phyloP scores from a whole-genome alignment of 495 filamentous ascomycete genomes.

The Talaromyces stipitatus region DNA sequence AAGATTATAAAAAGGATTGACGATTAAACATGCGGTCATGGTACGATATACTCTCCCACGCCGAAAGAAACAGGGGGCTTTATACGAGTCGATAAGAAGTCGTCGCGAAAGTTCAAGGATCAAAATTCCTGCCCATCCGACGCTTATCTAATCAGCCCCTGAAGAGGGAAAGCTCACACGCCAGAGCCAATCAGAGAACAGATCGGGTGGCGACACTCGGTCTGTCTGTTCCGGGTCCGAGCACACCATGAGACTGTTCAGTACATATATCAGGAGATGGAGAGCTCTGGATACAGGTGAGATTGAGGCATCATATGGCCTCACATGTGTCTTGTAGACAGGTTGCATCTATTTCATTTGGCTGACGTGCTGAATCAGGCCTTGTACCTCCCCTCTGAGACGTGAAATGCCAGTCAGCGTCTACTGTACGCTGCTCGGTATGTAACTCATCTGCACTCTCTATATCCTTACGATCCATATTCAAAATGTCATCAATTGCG shows the following conservation, averaged over 20 bases:
- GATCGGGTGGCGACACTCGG: neutral
- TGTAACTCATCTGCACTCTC: neutral
- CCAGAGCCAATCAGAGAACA: neutral
- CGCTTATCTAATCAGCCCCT: conserved; percentile 3
- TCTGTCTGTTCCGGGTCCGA: neutral
- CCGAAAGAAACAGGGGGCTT: neutral
- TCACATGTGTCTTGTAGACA: no score
- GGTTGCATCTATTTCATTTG: neutral
- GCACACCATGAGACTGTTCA: neutral
- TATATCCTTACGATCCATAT: neutral
- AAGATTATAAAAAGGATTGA: neutral
- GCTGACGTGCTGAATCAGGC: neutral
- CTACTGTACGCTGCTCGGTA: neutral
- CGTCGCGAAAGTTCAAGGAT: neutral
- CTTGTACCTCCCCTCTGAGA: neutral
- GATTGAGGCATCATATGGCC: no score
- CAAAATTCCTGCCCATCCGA: neutral
- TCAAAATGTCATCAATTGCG: neutral
- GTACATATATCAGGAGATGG: neutral
- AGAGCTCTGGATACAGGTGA: no score
- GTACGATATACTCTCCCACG: neutral
- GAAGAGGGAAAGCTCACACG: neutral
- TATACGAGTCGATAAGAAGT: neutral
- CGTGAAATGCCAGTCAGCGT: neutral
- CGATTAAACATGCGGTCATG: neutral